Evolutionary conservation across 2,329 filamentous ascomycete genomes (phyloP).

Genomic region (Clonostachys rhizophaga): DNA sequence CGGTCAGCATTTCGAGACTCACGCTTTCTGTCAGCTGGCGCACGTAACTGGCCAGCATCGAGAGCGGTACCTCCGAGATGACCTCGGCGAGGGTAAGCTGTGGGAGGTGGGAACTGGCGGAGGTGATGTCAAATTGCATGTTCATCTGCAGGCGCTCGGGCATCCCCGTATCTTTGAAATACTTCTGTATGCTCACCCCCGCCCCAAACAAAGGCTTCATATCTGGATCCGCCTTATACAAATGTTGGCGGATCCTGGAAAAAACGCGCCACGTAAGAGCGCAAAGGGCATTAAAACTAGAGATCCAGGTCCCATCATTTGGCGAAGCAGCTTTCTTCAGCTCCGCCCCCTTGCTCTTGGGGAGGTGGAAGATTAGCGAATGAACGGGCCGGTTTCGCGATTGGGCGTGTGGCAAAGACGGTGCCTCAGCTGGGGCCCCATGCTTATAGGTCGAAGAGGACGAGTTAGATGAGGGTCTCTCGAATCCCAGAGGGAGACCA

Average conservation of each 20-base stretch:
- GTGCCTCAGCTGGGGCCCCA: background rate
- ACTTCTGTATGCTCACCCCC: slow-evolving; percentile 27
- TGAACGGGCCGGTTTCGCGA: slow-evolving; percentile 3
- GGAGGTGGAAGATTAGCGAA: slow-evolving; percentile 33
- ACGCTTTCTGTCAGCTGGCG: slow-evolving; percentile 26
- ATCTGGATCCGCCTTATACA: slow-evolving; percentile 21
- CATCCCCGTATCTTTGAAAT: slow-evolving; percentile 21
- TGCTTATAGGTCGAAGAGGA: background rate
- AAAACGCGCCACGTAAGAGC: slow-evolving; percentile 34
- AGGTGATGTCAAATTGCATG: slow-evolving; percentile 18
- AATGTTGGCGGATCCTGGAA: slow-evolving; percentile 21
- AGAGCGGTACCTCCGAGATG: slow-evolving; percentile 26
- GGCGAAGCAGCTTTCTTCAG: slow-evolving; percentile 29
- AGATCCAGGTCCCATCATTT: slow-evolving; percentile 29
- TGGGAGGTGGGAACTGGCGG: slow-evolving; percentile 13
- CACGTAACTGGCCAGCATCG: slow-evolving; percentile 25
- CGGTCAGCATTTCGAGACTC: slow-evolving; percentile 19
- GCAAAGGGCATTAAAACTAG: slow-evolving; percentile 35
- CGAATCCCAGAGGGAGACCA: slow-evolving; percentile 4
- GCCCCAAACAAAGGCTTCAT: slow-evolving; percentile 22
- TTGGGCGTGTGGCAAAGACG: background rate
- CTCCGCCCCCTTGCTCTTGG: slow-evolving; percentile 32
- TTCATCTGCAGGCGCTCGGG: slow-evolving; percentile 28
- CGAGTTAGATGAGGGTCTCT: background rate
- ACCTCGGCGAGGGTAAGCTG: slow-evolving; percentile 23